Evolutionary conservation across 495 filamentous ascomycete species (phyloP), one percentile per base, ranked within the genome.

Genomic region (Tuber magnatum): DNA sequence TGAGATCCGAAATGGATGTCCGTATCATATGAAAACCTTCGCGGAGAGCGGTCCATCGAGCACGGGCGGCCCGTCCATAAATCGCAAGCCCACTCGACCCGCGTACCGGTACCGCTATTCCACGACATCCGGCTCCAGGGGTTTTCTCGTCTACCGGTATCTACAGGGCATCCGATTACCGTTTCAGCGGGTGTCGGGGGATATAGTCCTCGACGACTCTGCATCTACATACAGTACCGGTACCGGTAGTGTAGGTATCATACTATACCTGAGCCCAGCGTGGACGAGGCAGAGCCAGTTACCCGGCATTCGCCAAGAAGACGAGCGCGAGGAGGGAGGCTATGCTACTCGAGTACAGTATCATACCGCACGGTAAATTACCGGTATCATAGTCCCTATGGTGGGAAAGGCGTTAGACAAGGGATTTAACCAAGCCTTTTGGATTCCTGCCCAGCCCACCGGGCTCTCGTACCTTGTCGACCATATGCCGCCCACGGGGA

Each of bases 231-330:
- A 3, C 42, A n/a, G n/a, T n/a, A n/a, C n/a, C n/a, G n/a, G n/a
- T n/a, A n/a, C n/a, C n/a, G n/a, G n/a, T n/a, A n/a, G n/a, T n/a
- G n/a, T n/a, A n/a, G n/a, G n/a, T n/a, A 16, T 3, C 3, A 16
- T 22, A 1, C 4, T 5, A 16, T 20, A 46, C 56, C 12, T 18
- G n/a, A 65, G 56, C 16, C 18, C 28, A 65, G 56, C 56, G 56
- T 65, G 56, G 56, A 20, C 28, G 5, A 35, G 35, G 56, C 56
- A 65, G 56, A 65, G 28, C 56, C 56, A 65, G 56, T 65, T 65
- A 65, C 56, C 56, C 56, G 56, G 56, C 56, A 65, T 35, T 65
- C 56, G 56, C 56, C 56, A 65, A 65, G 56, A 65, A 20, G 28
- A 35, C 20, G 56, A 65, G 28, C 56, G 18, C 32, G 28, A 20